Evolutionary conservation across 805 yeast genomes (phyloP).

Genomic region (Candida caryicola): DNA sequence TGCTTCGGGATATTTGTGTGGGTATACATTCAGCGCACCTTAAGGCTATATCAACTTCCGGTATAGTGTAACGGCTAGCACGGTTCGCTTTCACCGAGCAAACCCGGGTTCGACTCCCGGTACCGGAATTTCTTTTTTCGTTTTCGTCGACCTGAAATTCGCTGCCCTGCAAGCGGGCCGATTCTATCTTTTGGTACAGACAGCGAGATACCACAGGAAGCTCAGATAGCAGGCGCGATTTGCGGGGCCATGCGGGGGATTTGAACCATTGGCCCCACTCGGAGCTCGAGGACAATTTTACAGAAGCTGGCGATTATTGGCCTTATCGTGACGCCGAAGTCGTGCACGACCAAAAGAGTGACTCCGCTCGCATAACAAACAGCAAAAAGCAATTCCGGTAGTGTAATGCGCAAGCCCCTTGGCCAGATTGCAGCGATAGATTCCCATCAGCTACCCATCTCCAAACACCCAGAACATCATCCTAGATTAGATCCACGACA

Average conservation of each 20-base stretch:
- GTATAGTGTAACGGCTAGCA: conserved; percentile 42
- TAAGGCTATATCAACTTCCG: no score
- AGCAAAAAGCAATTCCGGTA: background rate
- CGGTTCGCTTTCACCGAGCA: conserved; percentile 85
- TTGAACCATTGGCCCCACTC: no score
- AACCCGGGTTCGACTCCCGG: conserved; percentile 88
- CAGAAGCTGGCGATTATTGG: no score
- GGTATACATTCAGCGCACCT: no score
- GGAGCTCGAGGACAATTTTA: no score
- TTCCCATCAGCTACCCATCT: background rate
- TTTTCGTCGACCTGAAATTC: no score
- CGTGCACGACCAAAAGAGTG: background rate
- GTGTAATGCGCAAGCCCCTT: background rate
- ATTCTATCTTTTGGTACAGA: background rate
- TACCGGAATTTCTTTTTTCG: conserved; percentile 50
- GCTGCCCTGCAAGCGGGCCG: background rate
- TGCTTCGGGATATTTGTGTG: no score
- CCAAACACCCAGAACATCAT: background rate
- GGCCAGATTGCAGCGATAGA: background rate
- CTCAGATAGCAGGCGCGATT: no score
- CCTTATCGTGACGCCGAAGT: background rate
- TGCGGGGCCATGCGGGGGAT: no score
- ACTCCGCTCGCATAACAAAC: background rate
- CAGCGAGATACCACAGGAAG: no score
- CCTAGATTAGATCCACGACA: background rate